Percentiles rank a stretch among this genome's conserved stretches.
These are phyloP conservation scores for Pseudogymnoascus sp. DNA, from an alignment of 2,329 filamentous ascomycete species.

Conservation along the genomic window DNA sequence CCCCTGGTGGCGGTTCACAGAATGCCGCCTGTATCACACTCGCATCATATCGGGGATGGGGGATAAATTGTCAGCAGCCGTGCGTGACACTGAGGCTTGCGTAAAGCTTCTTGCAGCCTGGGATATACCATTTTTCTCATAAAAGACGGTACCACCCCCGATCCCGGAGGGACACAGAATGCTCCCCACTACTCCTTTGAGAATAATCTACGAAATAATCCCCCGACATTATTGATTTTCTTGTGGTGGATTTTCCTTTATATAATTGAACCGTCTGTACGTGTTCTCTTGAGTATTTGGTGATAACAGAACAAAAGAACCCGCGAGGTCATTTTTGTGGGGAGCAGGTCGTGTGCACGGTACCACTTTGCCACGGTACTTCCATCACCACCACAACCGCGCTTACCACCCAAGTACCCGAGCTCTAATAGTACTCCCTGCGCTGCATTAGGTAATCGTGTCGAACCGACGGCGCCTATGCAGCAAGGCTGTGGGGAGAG, in stretches of 20 bases:
- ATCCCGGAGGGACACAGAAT: neutral
- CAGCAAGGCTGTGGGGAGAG: conserved; percentile 4
- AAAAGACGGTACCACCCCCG: neutral
- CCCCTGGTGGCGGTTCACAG: neutral
- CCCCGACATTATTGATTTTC: neutral
- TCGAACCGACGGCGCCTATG: neutral
- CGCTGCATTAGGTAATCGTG: conserved; percentile 1
- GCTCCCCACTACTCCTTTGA: neutral
- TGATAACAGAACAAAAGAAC: neutral
- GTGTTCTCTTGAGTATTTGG: neutral
- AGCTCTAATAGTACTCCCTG: neutral
- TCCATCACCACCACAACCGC: neutral
- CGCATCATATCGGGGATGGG: neutral
- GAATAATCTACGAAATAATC: neutral
- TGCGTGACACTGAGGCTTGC: neutral
- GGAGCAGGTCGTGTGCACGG: conserved; percentile 1
- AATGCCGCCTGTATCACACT: neutral
- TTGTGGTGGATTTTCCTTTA: neutral
- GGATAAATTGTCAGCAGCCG: neutral
- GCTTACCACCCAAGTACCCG: neutral
- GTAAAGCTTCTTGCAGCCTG: conserved; percentile 1
- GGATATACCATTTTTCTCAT: neutral
- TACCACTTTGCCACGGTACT: conserved; percentile 3
- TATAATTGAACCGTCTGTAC: no score
- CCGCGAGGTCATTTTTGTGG: conserved; percentile 5